phyloP scores from a whole-genome alignment of 306 rosid species.

The Casuarina equisetifolia region DNA sequence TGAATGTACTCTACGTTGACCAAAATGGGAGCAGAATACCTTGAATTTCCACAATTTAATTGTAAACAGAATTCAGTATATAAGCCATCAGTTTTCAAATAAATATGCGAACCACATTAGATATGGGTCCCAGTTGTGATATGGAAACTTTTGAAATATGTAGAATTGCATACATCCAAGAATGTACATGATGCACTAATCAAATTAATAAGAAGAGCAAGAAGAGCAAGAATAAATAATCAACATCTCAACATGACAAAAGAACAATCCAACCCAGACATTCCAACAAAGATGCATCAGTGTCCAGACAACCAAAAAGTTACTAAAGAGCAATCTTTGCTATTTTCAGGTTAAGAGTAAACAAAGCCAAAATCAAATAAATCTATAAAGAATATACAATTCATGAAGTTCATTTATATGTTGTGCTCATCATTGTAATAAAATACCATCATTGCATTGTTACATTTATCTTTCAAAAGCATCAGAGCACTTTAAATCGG shows the following conservation, averaged over 20 bases:
- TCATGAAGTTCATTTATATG: neutral
- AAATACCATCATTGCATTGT: neutral
- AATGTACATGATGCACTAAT: no score
- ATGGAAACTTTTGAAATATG: neutral
- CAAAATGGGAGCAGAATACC: conserved; percentile 77
- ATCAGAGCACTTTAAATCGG: conserved; percentile 4
- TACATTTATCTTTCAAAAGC: conserved; percentile 1
- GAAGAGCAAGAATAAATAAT: neutral
- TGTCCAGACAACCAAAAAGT: neutral
- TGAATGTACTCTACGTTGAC: conserved; percentile 68
- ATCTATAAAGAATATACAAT: neutral
- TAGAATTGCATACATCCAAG: no score
- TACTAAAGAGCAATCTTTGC: neutral
- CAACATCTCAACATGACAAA: neutral
- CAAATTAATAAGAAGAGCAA: no score
- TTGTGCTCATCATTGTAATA: neutral
- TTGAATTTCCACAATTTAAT: conserved; percentile 26
- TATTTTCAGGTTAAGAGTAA: neutral
- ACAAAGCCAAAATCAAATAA: neutral
- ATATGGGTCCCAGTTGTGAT: conserved; percentile 11
- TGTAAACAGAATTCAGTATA: conserved; percentile 10
- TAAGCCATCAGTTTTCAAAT: conserved; percentile 4
- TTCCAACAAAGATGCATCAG: no score
- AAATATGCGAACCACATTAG: neutral
- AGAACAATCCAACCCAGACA: no score